Percentiles rank a stretch among this genome's conserved stretches.
Conservation (phyloP, 139 green algal species). For the Chlorella sorokiniana region DNA sequence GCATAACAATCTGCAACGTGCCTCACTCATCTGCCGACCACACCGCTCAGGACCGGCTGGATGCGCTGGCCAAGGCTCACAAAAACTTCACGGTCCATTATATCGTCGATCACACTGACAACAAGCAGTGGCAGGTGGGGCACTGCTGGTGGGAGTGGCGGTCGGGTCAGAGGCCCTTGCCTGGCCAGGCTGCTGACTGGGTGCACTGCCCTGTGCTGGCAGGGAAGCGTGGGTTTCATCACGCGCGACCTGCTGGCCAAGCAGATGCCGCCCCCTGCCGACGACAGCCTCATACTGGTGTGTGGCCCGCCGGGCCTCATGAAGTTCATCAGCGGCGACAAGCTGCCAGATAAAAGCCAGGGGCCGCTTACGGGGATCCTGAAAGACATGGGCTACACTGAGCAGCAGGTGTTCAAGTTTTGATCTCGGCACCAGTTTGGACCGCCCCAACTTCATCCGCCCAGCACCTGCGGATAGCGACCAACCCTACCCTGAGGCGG, state of each 20-base stretch:
- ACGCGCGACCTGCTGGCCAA: slow-evolving; percentile 54
- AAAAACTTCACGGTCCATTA: slow-evolving; percentile 47
- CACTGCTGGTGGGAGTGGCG: too few relatives aligned
- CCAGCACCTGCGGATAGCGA: too few relatives aligned
- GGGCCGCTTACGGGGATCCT: slow-evolving; percentile 70
- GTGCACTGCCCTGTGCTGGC: background rate
- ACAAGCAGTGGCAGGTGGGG: slow-evolving; percentile 33
- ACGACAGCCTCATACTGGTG: slow-evolving; percentile 69
- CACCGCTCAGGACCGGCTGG: slow-evolving; percentile 60
- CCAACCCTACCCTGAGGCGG: too few relatives aligned
- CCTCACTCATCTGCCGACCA: too few relatives aligned
- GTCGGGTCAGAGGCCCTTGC: too few relatives aligned
- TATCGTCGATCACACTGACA: slow-evolving; percentile 59
- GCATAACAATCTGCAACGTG: too few relatives aligned
- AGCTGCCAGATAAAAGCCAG: slow-evolving; percentile 57
- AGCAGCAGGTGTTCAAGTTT: slow-evolving; percentile 54
- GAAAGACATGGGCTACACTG: slow-evolving; percentile 75
- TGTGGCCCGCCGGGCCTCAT: slow-evolving; percentile 77
- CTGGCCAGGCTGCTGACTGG: background rate
- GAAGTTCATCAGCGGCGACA: slow-evolving; percentile 50
- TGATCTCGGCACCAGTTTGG: background rate
- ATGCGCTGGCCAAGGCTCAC: slow-evolving; percentile 61
- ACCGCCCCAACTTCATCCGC: too few relatives aligned
- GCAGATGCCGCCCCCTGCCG: slow-evolving; percentile 56
- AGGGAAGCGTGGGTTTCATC: slow-evolving; percentile 48